A percentile compares a stretch with the other conserved stretches of the same genome.
Conservation (phyloP, 345 rosid genomes). For the Populus alba region DNA sequence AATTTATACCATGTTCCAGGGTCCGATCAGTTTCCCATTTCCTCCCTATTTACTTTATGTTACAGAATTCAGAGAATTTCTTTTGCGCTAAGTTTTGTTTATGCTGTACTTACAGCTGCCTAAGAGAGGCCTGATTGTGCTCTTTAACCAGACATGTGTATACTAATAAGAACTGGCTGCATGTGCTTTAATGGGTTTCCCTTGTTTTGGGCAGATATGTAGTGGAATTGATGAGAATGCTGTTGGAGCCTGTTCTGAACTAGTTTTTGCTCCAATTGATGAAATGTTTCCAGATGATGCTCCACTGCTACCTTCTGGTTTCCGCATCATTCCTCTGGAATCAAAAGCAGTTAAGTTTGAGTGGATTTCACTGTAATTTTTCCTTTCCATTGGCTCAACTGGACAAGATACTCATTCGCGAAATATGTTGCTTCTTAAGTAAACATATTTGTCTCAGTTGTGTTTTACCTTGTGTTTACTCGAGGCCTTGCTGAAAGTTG, state of each 20-base stretch:
- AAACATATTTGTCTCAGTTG: not conserved
- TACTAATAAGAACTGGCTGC: not conserved
- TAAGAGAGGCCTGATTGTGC: not conserved
- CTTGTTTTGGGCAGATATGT: constrained; percentile 56
- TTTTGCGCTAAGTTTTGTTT: not conserved
- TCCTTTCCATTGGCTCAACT: not conserved
- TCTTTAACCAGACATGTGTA: not conserved
- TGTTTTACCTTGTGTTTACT: not conserved
- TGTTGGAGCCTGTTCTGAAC: constrained; percentile 87
- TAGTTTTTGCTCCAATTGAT: constrained; percentile 94
- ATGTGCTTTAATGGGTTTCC: constrained; percentile 1
- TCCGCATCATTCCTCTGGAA: constrained; percentile 86
- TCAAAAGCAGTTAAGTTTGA: constrained; percentile 66
- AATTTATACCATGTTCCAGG: not conserved
- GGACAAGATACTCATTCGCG: not conserved
- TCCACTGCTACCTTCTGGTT: constrained; percentile 92
- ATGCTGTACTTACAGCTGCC: not conserved
- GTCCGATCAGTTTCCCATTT: not conserved
- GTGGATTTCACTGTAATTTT: not conserved
- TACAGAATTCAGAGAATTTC: not conserved
- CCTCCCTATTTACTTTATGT: not conserved
- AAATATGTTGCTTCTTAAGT: not conserved
- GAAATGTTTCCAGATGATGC: constrained; percentile 99
- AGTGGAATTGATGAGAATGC: constrained; percentile 94
- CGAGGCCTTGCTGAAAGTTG: not conserved